Percentiles rank a stretch among this genome's conserved stretches.
Conservation (phyloP, 208 protist genomes). For the Crithidia acanthocephali region DNA sequence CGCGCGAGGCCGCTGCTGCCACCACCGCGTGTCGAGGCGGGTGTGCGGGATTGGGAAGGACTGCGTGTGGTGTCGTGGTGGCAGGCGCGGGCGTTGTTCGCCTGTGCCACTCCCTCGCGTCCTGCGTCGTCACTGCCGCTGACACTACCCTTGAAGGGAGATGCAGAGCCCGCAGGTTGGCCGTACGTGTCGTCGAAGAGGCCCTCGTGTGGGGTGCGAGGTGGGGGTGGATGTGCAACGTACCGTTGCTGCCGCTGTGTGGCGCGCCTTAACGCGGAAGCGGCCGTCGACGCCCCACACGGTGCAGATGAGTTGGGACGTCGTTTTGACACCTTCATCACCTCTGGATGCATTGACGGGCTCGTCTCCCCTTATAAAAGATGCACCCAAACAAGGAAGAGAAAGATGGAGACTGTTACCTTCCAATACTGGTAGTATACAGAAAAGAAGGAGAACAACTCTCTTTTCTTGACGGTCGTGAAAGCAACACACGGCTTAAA, state of each 20-base stretch:
- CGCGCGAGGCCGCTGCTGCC: neutral
- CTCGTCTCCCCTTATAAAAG: too few relatives aligned
- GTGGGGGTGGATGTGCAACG: neutral
- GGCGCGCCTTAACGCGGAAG: neutral
- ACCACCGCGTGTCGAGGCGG: neutral
- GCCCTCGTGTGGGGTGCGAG: neutral
- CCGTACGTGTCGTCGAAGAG: slow-evolving; percentile 16
- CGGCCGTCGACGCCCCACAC: neutral
- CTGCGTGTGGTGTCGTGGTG: slow-evolving; percentile 1
- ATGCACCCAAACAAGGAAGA: neutral
- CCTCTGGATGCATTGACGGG: too few relatives aligned
- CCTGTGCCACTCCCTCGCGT: too few relatives aligned
- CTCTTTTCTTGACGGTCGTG: too few relatives aligned
- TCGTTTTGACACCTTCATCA: too few relatives aligned
- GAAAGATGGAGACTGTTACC: neutral
- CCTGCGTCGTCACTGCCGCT: neutral
- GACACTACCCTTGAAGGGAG: neutral
- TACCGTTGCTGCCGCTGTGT: slow-evolving; percentile 3
- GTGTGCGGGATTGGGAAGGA: neutral
- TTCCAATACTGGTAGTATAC: too few relatives aligned
- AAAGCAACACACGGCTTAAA: too few relatives aligned
- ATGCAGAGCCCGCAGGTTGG: neutral
- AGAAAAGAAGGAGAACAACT: too few relatives aligned
- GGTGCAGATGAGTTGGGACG: neutral
- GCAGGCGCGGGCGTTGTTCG: too few relatives aligned